Evolutionary conservation across 208 protist genomes (phyloP).

Genomic region (Wallacemonas sp.): DNA sequence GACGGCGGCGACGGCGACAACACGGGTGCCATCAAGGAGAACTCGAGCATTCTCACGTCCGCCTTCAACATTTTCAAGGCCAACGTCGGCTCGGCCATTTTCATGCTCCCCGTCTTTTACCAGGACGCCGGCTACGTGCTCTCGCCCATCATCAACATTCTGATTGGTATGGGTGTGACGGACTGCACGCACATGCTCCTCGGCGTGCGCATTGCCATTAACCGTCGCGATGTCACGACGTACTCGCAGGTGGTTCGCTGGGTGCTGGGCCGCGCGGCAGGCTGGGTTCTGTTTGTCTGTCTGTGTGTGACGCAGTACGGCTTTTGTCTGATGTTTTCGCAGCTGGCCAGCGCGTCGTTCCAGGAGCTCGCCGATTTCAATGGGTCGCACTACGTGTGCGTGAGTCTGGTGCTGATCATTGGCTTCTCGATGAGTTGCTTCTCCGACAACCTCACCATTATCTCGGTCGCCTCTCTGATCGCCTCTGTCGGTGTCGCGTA

Average conservation of each 20-base stretch:
- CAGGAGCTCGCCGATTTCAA: constrained; percentile 36
- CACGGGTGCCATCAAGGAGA: constrained; percentile 44
- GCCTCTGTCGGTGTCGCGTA: constrained; percentile 68
- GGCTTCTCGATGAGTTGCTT: constrained; percentile 65
- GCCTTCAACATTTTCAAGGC: constrained; percentile 90
- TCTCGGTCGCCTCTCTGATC: constrained; percentile 61
- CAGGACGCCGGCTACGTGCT: constrained; percentile 69
- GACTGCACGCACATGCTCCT: constrained; percentile 78
- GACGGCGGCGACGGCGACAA: constrained; percentile 11
- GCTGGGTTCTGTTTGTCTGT: constrained; percentile 64
- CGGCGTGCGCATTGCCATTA: constrained; percentile 54
- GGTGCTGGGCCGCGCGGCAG: constrained; percentile 51
- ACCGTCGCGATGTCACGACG: constrained; percentile 57
- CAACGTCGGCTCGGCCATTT: constrained; percentile 84
- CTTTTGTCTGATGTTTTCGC: constrained; percentile 85
- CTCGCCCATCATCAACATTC: constrained; percentile 36
- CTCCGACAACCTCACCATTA: constrained; percentile 56
- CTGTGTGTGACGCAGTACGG: constrained; percentile 83
- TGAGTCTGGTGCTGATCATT: constrained; percentile 51
- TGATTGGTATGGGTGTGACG: constrained; percentile 58
- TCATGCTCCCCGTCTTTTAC: constrained; percentile 82
- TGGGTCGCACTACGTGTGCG: constrained; percentile 43
- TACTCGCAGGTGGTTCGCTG: constrained; percentile 74
- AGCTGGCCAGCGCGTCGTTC: constrained; percentile 66
- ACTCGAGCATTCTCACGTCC: constrained; percentile 64